These are phyloP conservation scores for Hypoxylon fuscum DNA, from an alignment of 495 filamentous ascomycete species.

Conservation along the genomic window DNA sequence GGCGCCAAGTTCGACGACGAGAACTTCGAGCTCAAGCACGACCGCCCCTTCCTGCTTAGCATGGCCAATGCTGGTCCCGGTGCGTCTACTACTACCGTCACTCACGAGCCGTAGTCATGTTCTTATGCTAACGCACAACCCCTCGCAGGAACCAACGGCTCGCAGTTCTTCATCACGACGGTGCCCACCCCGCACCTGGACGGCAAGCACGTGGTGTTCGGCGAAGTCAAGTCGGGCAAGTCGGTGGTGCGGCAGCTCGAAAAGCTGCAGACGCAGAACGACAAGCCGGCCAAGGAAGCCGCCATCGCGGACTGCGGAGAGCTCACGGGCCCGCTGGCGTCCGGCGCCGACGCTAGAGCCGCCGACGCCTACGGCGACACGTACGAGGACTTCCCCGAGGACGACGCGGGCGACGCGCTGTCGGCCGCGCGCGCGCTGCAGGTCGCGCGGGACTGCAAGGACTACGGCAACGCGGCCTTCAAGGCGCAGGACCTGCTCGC, in stretches of 20 bases:
- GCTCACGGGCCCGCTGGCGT: constrained; percentile 74
- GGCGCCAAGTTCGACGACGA: constrained; percentile 98
- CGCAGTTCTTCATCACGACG: constrained; percentile 98
- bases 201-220: constrained; percentile 97
- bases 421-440: constrained; percentile 73
- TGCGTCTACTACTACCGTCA: constrained; percentile 51
- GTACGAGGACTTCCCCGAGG: constrained; percentile 97
- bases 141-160: constrained; percentile 90
- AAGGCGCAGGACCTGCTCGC: constrained; percentile 74
- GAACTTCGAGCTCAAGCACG: constrained; percentile 93
- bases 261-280: constrained; percentile 78
- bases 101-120: constrained; percentile 1
- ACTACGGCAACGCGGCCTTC: constrained; percentile 91
- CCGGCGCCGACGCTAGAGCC: constrained; percentile 65
- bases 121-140: too few species aligned
- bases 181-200: constrained; percentile 93
- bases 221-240: constrained; percentile 92
- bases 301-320: constrained; percentile 88
- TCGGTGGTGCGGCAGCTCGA: constrained; percentile 91
- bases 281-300: constrained; percentile 81
- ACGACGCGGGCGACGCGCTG: constrained; percentile 61
- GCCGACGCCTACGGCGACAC: constrained; percentile 86
- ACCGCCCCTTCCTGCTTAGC: constrained; percentile 90
- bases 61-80: constrained; percentile 99
- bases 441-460: constrained; percentile 89